Percentiles rank a stretch among this genome's conserved stretches.
These are phyloP conservation scores for Pythium plurisporium DNA, from an alignment of 352 stramenopile species.

Conservation along the genomic window DNA sequence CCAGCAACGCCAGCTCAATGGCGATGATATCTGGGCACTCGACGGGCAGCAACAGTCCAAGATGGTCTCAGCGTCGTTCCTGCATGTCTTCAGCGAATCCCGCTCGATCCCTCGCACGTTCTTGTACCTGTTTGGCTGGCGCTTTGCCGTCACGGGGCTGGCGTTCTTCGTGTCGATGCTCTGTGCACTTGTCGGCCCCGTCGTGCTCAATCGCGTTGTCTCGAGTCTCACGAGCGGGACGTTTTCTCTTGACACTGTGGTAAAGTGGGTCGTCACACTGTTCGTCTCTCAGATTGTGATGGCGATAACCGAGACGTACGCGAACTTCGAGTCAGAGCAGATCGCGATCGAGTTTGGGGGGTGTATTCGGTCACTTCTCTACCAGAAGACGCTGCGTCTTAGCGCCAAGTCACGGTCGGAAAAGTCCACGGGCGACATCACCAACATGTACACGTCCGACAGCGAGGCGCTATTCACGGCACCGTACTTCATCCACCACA, in stretches of 20 bases:
- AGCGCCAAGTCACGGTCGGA: slow-evolving; percentile 33
- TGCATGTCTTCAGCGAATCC: slow-evolving; percentile 19
- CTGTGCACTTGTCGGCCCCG: slow-evolving; percentile 32
- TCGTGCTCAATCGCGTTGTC: slow-evolving; percentile 42
- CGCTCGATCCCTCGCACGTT: slow-evolving; percentile 33
- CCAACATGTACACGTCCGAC: slow-evolving; percentile 63
- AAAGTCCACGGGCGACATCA: slow-evolving; percentile 53
- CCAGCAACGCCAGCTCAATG: slow-evolving; percentile 33
- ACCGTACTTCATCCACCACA: slow-evolving; percentile 49
- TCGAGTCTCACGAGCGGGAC: slow-evolving; percentile 9
- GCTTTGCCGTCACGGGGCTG: slow-evolving; percentile 29
- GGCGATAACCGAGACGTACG: slow-evolving; percentile 45
- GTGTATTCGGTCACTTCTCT: slow-evolving; percentile 47
- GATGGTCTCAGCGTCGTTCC: slow-evolving; percentile 20
- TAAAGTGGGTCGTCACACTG: slow-evolving; percentile 34
- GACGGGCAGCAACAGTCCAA: slow-evolving; percentile 19
- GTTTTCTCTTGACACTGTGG: slow-evolving; percentile 6
- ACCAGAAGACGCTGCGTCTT: slow-evolving; percentile 45
- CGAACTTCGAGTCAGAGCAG: slow-evolving; percentile 39
- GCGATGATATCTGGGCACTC: slow-evolving; percentile 37
- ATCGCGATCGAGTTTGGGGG: slow-evolving; percentile 54
- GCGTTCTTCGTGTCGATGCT: slow-evolving; percentile 37
- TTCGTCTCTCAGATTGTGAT: slow-evolving; percentile 53
- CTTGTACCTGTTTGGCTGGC: slow-evolving; percentile 25
- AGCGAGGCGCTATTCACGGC: slow-evolving; percentile 36